Evolutionary conservation across 2,329 filamentous ascomycete genomes (phyloP).

Genomic region (Sarocladium brachiariae): DNA sequence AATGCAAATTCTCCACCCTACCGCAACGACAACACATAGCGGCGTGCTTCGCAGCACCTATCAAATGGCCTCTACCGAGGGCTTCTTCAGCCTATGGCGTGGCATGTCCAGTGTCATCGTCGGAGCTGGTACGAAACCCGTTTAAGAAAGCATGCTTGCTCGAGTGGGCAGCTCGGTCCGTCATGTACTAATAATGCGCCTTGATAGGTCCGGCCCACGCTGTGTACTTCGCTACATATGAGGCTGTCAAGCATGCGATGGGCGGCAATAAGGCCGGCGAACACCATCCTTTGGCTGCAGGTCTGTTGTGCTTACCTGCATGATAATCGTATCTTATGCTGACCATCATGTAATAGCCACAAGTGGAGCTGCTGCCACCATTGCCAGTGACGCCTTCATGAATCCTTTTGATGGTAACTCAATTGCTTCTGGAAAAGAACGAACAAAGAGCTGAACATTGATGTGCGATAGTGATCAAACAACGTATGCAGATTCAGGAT

Average conservation of each 20-base stretch:
- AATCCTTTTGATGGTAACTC: conserved; percentile 91
- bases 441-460: too few species aligned
- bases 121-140: conserved; percentile 70
- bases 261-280: conserved; percentile 82
- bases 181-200: neutral
- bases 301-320: conserved; percentile 42
- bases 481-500: conserved; percentile 97
- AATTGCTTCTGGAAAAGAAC: neutral
- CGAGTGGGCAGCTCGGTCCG: neutral
- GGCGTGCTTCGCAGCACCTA: conserved; percentile 89
- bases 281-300: conserved; percentile 89
- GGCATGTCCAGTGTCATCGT: conserved; percentile 95
- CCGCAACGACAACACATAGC: conserved; percentile 69
- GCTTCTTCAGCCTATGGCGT: conserved; percentile 86
- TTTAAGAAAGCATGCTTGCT: neutral
- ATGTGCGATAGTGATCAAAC: conserved; percentile 80
- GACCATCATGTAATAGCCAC: conserved; percentile 50
- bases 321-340: neutral
- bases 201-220: conserved; percentile 85
- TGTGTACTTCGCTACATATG: conserved; percentile 97
- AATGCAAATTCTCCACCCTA: conserved; percentile 93
- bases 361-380: conserved; percentile 90
- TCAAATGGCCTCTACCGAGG: conserved; percentile 85
- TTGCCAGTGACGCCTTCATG: conserved; percentile 97
- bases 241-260: conserved; percentile 92